Conservation (phyloP, 176 grass and related monocot species). For the Sorghum bicolor region DNA sequence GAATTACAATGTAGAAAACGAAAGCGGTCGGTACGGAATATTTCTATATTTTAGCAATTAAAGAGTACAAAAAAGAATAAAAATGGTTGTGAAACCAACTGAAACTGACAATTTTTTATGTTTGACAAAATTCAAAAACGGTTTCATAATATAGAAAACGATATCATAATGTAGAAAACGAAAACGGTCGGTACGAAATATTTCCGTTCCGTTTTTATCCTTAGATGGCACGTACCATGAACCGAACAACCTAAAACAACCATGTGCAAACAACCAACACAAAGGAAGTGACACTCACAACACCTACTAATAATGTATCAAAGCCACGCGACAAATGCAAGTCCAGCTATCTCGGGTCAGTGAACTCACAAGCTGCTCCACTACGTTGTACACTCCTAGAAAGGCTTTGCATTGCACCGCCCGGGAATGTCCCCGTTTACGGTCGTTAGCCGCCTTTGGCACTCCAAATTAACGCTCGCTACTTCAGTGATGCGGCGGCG, state of each 20-base stretch:
- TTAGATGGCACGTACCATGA: background rate
- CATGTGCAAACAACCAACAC: background rate
- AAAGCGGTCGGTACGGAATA: too few species aligned
- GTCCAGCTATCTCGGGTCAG: background rate
- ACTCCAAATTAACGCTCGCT: background rate
- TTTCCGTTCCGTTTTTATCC: too few species aligned
- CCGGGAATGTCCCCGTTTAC: background rate
- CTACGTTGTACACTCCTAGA: background rate
- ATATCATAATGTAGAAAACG: too few species aligned
- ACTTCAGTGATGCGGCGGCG: conserved; percentile 17
- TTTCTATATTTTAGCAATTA: too few species aligned
- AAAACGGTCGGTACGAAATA: too few species aligned
- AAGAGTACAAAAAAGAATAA: too few species aligned
- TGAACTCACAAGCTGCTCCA: background rate
- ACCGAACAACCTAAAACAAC: background rate
- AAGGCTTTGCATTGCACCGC: background rate
- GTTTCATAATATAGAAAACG: too few species aligned
- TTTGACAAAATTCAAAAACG: too few species aligned
- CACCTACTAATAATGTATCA: background rate
- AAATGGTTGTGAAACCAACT: too few species aligned
- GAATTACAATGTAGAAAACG: too few species aligned
- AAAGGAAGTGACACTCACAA: background rate
- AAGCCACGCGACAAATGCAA: background rate
- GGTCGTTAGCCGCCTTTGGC: too few species aligned
- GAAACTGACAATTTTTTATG: too few species aligned